phyloP scores from a whole-genome alignment of 1,284 basidiomycete species.

The Microstroma glucosiphilum region DNA sequence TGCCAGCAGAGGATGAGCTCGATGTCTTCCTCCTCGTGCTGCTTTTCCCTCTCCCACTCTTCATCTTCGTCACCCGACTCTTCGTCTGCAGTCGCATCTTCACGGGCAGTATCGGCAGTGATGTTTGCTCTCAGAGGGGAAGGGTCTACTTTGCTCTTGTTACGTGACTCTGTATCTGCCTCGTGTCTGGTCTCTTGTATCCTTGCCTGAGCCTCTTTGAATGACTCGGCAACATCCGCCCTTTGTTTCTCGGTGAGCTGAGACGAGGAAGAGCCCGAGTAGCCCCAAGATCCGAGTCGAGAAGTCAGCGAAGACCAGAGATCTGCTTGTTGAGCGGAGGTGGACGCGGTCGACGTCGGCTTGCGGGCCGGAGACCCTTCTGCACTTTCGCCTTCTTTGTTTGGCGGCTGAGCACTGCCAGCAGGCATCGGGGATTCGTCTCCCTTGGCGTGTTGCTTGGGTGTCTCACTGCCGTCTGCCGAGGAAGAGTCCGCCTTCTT shows the following conservation, averaged over 20 bases:
- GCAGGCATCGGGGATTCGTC: background rate
- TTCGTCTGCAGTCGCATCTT: slow-evolving; percentile 10
- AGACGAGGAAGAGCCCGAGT: slow-evolving; percentile 8
- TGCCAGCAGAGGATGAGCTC: slow-evolving; percentile 28
- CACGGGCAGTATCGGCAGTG: slow-evolving; percentile 13
- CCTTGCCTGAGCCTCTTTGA: slow-evolving; percentile 27
- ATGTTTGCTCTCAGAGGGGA: background rate
- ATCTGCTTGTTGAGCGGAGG: slow-evolving; percentile 12
- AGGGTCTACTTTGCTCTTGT: background rate
- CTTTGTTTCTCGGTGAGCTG: slow-evolving; percentile 18
- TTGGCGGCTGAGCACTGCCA: background rate
- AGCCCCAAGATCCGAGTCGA: slow-evolving; percentile 21
- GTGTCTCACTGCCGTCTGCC: too few species aligned
- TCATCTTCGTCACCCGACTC: slow-evolving; percentile 9
- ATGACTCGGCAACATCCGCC: slow-evolving; percentile 23
- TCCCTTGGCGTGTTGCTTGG: slow-evolving; percentile 1
- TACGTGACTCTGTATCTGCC: background rate
- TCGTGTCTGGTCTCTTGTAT: slow-evolving; percentile 14
- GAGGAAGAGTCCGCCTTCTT: background rate
- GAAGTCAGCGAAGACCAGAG: slow-evolving; percentile 26
- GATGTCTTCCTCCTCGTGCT: slow-evolving; percentile 20
- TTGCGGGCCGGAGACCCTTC: background rate
- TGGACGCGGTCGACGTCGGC: background rate
- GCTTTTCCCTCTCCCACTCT: slow-evolving; percentile 16
- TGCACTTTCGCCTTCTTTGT: slow-evolving; percentile 1